Percentiles rank a stretch among this genome's conserved stretches.
phyloP scores from a whole-genome alignment of 2,329 filamentous ascomycete species.

The Plenodomus biglobosus region DNA sequence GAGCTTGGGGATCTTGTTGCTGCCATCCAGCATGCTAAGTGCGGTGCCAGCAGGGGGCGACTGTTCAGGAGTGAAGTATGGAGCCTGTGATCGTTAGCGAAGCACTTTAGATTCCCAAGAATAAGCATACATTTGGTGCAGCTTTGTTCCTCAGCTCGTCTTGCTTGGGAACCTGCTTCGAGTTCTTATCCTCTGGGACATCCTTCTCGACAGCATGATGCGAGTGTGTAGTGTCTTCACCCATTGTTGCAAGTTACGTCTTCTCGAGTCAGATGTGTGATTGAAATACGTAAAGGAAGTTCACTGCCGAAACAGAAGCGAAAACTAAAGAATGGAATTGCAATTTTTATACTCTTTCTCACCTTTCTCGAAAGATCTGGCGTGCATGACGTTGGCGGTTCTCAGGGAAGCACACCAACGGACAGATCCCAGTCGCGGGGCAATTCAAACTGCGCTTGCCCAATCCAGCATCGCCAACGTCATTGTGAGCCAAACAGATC shows the following conservation, averaged over 20 bases:
- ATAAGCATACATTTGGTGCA: slow-evolving; percentile 43
- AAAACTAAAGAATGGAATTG: slow-evolving; percentile 2
- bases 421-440: slow-evolving; percentile 15
- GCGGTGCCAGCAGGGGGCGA: slow-evolving; percentile 52
- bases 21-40: slow-evolving; percentile 50
- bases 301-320: neutral
- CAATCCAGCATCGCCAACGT: slow-evolving; percentile 5
- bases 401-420: slow-evolving; percentile 1
- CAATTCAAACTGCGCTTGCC: slow-evolving; percentile 19
- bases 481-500: slow-evolving; percentile 3
- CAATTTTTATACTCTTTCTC: slow-evolving; percentile 28
- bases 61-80: slow-evolving; percentile 54
- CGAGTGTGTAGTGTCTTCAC: slow-evolving; percentile 28
- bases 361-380: slow-evolving; percentile 18
- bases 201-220: slow-evolving; percentile 38
- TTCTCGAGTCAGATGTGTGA: neutral
- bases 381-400: slow-evolving; percentile 22
- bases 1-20: slow-evolving; percentile 58
- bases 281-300: too few relatives aligned
- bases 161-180: slow-evolving; percentile 6
- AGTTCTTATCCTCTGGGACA: slow-evolving; percentile 32
- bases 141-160: slow-evolving; percentile 45
- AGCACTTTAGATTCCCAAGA: accelerated
- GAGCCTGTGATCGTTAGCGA: slow-evolving; percentile 30
- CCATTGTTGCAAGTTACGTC: slow-evolving; percentile 19